These are phyloP conservation scores for Avena sativa DNA, from an alignment of 176 grass and related monocot genomes.

Conservation along the genomic window DNA sequence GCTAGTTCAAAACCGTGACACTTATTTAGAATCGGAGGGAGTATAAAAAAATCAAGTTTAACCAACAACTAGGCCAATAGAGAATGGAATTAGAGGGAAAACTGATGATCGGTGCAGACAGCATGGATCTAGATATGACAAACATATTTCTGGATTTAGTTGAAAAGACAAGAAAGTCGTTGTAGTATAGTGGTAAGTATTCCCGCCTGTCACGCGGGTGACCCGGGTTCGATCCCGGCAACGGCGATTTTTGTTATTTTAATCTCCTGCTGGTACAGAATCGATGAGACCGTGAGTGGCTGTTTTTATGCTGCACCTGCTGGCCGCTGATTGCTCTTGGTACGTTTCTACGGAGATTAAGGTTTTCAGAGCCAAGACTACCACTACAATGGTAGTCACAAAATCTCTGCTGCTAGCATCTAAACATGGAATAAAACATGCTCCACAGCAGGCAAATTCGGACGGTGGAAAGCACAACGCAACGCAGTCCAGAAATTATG, in stretches of 20 bases:
- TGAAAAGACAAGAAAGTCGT: slow-evolving; percentile 48
- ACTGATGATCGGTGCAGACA: no score
- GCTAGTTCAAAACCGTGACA: no score
- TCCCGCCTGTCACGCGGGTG: slow-evolving; percentile 86
- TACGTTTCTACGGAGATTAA: background rate
- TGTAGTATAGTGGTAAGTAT: slow-evolving; percentile 99
- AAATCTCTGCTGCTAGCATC: background rate
- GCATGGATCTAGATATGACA: no score
- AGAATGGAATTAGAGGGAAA: no score
- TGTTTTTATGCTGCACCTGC: background rate
- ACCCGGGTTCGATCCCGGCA: slow-evolving; percentile 98
- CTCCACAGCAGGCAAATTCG: background rate
- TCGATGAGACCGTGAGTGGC: background rate
- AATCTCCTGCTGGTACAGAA: no score
- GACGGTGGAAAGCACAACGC: background rate
- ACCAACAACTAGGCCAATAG: no score
- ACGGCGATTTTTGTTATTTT: slow-evolving; percentile 43
- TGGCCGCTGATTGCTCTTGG: background rate
- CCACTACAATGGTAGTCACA: background rate
- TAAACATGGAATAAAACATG: background rate
- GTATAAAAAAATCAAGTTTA: no score
- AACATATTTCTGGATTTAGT: no score
- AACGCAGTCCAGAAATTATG: background rate
- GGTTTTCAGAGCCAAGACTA: background rate
- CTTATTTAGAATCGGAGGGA: no score